A percentile compares a stretch with the other conserved stretches of the same genome.
Conservation (phyloP, 2,329 filamentous ascomycete genomes). For the Fusarium foetens region DNA sequence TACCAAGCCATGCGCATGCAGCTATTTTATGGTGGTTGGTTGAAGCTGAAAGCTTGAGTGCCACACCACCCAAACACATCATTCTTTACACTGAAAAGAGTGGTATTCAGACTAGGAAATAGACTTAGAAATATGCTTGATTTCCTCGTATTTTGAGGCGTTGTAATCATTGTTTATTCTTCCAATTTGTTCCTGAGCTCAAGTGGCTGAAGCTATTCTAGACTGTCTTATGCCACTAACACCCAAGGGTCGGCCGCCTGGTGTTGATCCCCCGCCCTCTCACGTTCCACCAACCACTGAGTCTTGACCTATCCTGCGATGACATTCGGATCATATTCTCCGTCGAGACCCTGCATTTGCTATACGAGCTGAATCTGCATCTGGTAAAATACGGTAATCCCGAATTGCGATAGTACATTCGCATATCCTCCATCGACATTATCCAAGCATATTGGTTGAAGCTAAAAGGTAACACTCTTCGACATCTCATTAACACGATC, state of each 20-base stretch:
- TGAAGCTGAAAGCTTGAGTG: not conserved
- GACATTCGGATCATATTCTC: not conserved
- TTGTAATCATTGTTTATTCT: not conserved
- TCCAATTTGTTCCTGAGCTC: not conserved
- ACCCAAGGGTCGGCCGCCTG: slow-evolving; percentile 30
- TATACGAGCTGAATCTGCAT: not conserved
- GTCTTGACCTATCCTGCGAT: not conserved
- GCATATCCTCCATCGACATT: not conserved
- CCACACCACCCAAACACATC: not conserved
- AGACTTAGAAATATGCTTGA: not conserved
- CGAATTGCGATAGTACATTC: not conserved
- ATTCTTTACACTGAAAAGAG: not conserved
- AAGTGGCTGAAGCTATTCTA: slow-evolving; percentile 10
- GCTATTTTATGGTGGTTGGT: slow-evolving; percentile 3
- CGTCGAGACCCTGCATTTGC: not conserved
- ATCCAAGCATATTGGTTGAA: not conserved
- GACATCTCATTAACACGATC: slow-evolving; percentile 41
- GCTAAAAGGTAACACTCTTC: slow-evolving; percentile 45
- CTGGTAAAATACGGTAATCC: not conserved
- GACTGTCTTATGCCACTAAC: slow-evolving; percentile 12
- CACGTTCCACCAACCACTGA: slow-evolving; percentile 14
- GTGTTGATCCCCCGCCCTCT: slow-evolving; percentile 14
- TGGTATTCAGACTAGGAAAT: not conserved
- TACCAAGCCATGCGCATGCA: slow-evolving; percentile 36
- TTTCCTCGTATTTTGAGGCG: too few species aligned